phyloP scores from a whole-genome alignment of 208 protist species.

The Crithidia mellificae region DNA sequence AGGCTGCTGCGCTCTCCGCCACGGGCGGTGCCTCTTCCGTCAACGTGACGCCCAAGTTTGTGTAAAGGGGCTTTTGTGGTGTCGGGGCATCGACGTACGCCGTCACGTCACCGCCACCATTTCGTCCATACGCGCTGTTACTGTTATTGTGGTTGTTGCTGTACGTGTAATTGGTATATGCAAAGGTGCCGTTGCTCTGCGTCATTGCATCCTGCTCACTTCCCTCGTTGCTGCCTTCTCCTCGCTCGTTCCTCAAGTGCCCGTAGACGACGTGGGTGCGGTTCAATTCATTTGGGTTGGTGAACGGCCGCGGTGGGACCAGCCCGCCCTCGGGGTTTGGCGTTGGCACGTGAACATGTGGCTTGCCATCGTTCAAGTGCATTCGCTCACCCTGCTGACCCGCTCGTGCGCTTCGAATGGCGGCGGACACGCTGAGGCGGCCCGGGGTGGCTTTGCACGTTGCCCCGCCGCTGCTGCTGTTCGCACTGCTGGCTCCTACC shows the following conservation, averaged over 20 bases:
- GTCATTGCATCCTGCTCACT: neutral
- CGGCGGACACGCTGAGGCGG: slow-evolving; percentile 34
- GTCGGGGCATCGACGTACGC: neutral
- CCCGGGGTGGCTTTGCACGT: neutral
- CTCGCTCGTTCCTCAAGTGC: neutral
- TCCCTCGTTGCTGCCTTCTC: neutral
- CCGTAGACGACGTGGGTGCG: slow-evolving; percentile 9
- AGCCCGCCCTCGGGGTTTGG: neutral
- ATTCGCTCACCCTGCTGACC: slow-evolving; percentile 34
- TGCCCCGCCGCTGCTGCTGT: too few species aligned
- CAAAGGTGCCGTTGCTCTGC: neutral
- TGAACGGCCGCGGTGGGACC: slow-evolving; percentile 1
- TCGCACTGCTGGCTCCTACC: neutral
- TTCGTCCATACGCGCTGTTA: neutral
- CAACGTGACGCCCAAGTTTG: slow-evolving; percentile 13
- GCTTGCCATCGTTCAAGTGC: slow-evolving; percentile 34
- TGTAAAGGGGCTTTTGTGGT: slow-evolving; percentile 10
- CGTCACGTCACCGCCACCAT: neutral
- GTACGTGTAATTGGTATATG: neutral
- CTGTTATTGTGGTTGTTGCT: neutral
- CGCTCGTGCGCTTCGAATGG: slow-evolving; percentile 37
- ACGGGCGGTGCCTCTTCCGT: neutral
- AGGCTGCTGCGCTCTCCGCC: neutral
- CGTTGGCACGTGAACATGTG: slow-evolving; percentile 26
- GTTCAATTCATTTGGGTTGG: slow-evolving; percentile 17